Evolutionary conservation across 2,329 filamentous ascomycete genomes (phyloP).

Genomic region (Colletotrichum truncatum): DNA sequence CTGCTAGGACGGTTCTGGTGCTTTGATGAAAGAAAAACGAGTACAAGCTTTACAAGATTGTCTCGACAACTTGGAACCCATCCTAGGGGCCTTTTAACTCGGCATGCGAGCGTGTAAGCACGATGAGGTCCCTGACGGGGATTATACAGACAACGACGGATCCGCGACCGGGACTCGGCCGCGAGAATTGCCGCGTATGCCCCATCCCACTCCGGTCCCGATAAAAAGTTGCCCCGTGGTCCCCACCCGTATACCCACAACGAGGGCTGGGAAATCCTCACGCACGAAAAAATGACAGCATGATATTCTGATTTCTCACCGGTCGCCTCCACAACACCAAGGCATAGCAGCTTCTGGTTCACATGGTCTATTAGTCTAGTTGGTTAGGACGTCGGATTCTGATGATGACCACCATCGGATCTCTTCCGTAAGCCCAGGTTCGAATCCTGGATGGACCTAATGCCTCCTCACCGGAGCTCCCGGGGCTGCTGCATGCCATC

Average conservation of each 20-base stretch:
- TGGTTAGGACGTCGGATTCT: slow-evolving; percentile 32
- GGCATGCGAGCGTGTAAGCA: too few species aligned
- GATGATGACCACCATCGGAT: not conserved
- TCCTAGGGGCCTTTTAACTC: too few species aligned
- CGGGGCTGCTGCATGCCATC: not conserved
- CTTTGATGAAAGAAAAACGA: too few species aligned
- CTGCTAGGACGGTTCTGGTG: too few species aligned
- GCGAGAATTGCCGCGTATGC: too few species aligned
- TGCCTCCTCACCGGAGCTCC: not conserved
- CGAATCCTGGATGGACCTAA: slow-evolving; percentile 31
- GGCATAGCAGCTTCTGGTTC: not conserved
- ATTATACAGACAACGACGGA: too few species aligned
- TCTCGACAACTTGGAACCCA: too few species aligned
- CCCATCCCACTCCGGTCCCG: not conserved
- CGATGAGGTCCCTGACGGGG: too few species aligned
- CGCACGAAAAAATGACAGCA: not conserved
- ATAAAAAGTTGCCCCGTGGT: not conserved
- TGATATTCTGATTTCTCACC: not conserved
- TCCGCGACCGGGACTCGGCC: slow-evolving; percentile 1
- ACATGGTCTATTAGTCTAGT: slow-evolving; percentile 29
- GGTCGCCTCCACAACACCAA: not conserved
- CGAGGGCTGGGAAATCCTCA: slow-evolving; percentile 2
- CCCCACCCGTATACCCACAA: slow-evolving; percentile 9
- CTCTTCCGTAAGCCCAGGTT: slow-evolving; percentile 29
- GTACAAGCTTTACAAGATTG: too few species aligned